Evolutionary conservation across 1,139 yeast genomes (phyloP).

Genomic region (Debaryomyces subglobosus): DNA sequence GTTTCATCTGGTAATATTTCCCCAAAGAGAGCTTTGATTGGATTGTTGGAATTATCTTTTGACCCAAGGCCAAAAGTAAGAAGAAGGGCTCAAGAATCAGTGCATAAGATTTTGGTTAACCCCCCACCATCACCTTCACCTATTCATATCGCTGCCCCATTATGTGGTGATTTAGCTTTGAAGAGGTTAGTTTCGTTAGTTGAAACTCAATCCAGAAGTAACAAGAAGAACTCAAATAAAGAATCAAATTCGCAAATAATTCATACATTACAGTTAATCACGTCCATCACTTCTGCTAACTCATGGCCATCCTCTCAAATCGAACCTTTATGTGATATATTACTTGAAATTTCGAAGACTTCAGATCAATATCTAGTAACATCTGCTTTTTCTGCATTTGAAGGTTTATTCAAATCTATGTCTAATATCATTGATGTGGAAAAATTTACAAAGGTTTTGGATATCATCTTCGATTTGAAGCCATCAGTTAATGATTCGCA

Average conservation of each 20-base stretch:
- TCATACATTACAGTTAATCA: conserved; percentile 75
- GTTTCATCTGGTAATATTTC: conserved; percentile 54
- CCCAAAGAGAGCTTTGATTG: conserved; percentile 81
- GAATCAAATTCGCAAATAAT: conserved; percentile 61
- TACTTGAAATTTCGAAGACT: conserved; percentile 76
- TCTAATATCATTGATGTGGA: conserved; percentile 63
- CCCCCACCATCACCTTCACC: conserved; percentile 86
- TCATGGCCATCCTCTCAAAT: conserved; percentile 79
- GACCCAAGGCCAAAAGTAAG: conserved; percentile 96
- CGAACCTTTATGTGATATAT: conserved; percentile 73
- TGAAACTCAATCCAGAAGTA: conserved; percentile 27
- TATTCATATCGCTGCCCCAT: conserved; percentile 72
- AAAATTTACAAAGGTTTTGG: conserved; percentile 64
- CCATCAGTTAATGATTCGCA: conserved; percentile 84
- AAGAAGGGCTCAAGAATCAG: conserved; percentile 91
- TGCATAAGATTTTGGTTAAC: conserved; percentile 58
- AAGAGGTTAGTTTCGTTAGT: conserved; percentile 53
- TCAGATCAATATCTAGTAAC: conserved; percentile 83
- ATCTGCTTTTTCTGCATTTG: conserved; percentile 83
- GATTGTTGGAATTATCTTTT: conserved; percentile 74
- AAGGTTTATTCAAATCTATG: conserved; percentile 80
- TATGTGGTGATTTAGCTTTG: conserved; percentile 72
- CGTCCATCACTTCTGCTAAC: conserved; percentile 68
- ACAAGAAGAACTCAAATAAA: conserved; percentile 45
- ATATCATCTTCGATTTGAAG: conserved; percentile 73